Conservation (phyloP, 2,329 filamentous ascomycete genomes). For the Xenosphaeropsis pyriputrescens region DNA sequence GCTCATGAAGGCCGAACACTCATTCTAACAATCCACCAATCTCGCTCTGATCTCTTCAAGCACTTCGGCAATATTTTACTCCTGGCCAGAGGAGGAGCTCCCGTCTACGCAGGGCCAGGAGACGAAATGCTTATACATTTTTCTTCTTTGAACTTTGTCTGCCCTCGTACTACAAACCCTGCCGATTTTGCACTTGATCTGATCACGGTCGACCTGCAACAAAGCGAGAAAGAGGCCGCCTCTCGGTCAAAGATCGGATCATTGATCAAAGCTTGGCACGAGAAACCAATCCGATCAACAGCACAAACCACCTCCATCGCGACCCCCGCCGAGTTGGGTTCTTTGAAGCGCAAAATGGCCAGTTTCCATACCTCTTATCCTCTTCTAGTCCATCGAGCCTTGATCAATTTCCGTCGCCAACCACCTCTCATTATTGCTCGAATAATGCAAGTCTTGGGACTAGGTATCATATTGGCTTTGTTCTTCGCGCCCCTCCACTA, state of each 20-base stretch:
- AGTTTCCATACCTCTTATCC: constrained; percentile 49
- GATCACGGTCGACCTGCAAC: constrained; percentile 62
- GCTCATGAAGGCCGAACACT: constrained; percentile 61
- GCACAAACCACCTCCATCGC: constrained; percentile 21
- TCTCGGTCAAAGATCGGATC: constrained; percentile 46
- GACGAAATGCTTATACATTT: constrained; percentile 53
- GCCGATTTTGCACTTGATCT: constrained; percentile 67
- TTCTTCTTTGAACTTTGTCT: constrained; percentile 40
- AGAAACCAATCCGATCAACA: constrained; percentile 8
- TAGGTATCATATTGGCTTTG: constrained; percentile 46
- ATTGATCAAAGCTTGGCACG: constrained; percentile 44
- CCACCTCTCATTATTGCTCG: constrained; percentile 49
- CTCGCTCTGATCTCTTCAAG: constrained; percentile 56
- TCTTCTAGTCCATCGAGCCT: constrained; percentile 49
- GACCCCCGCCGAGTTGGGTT: constrained; percentile 58
- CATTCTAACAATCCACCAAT: constrained; percentile 67
- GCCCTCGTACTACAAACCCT: constrained; percentile 57
- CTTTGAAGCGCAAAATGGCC: constrained; percentile 47
- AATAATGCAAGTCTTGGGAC: constrained; percentile 50
- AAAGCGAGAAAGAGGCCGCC: constrained; percentile 43
- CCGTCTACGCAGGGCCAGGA: constrained; percentile 52
- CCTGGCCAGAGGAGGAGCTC: constrained; percentile 52
- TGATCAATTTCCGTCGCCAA: constrained; percentile 55
- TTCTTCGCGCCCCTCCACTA: constrained; percentile 60
- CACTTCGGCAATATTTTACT: constrained; percentile 60